A percentile compares a stretch with the other conserved stretches of the same genome.
phyloP scores from a whole-genome alignment of 306 rosid genomes.

The Cucurbita maxima region DNA sequence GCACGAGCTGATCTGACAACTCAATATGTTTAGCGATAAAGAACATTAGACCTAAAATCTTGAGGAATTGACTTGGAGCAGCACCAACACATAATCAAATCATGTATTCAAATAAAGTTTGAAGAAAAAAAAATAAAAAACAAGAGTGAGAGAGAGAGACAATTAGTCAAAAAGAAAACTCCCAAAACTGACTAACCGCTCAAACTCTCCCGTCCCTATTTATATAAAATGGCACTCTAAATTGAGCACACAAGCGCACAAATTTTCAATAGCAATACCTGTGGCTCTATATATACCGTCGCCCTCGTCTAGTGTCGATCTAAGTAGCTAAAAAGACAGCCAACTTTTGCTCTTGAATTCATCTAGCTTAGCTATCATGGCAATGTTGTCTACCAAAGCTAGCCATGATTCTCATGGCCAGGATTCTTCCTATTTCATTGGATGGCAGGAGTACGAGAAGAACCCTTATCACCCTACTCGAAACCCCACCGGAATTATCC shows the following conservation, averaged over 20 bases:
- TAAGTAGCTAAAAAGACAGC: too few species aligned
- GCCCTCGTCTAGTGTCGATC: background rate
- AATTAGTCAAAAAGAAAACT: background rate
- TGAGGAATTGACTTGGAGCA: background rate
- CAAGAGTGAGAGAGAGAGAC: background rate
- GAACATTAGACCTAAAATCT: too few species aligned
- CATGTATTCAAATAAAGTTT: background rate
- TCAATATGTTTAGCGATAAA: too few species aligned
- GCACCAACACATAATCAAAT: background rate
- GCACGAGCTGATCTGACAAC: too few species aligned
- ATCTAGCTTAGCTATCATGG: background rate
- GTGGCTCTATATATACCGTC: background rate
- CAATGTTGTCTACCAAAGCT: slow-evolving; percentile 52
- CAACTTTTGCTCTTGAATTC: background rate
- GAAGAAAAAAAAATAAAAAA: background rate
- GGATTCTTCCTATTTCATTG: slow-evolving; percentile 63
- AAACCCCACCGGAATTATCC: slow-evolving; percentile 66
- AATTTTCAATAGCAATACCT: background rate
- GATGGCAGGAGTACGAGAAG: slow-evolving; percentile 71
- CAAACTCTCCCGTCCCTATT: background rate
- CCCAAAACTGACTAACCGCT: background rate
- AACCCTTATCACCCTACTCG: slow-evolving; percentile 49
- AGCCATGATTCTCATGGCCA: slow-evolving; percentile 58
- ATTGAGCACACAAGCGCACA: background rate
- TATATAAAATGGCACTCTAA: background rate